Evolutionary conservation across 345 rosid species (phyloP).

Genomic region (Xanthoceras sorbifolium): DNA sequence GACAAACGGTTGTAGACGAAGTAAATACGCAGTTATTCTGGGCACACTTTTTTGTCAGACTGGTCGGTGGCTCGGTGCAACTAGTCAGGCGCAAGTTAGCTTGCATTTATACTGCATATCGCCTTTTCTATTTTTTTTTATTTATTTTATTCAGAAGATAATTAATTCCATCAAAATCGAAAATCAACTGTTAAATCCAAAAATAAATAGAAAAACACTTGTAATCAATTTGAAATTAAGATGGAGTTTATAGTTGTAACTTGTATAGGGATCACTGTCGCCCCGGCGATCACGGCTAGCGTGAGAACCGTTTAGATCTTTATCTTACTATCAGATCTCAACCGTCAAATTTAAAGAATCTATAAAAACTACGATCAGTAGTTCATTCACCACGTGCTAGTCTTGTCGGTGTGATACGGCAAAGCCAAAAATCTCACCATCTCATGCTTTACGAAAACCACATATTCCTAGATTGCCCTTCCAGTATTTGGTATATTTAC

Average conservation of each 20-base stretch:
- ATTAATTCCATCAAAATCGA: neutral
- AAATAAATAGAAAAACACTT: too few relatives aligned
- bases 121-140: neutral
- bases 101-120: conserved; percentile 1
- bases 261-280: conserved; percentile 39
- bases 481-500: neutral
- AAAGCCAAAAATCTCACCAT: neutral
- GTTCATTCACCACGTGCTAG: conserved; percentile 30
- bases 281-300: conserved; percentile 43
- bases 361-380: neutral
- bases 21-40: conserved; percentile 19
- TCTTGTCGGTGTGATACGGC: conserved; percentile 33
- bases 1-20: neutral
- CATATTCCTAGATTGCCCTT: conserved; percentile 15
- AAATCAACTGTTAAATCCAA: neutral
- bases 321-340: conserved; percentile 30
- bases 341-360: conserved; percentile 40
- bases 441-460: conserved; percentile 12
- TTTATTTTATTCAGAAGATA: neutral
- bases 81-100: conserved; percentile 3
- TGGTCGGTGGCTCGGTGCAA: conserved; percentile 31
- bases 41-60: conserved; percentile 28
- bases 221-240: too few relatives aligned
- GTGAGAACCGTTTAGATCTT: conserved; percentile 40
- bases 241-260: too few relatives aligned